Base-by-base conservation (phyloP, 176 grass and related monocot species). In the maize (Zea mays) region DNA sequence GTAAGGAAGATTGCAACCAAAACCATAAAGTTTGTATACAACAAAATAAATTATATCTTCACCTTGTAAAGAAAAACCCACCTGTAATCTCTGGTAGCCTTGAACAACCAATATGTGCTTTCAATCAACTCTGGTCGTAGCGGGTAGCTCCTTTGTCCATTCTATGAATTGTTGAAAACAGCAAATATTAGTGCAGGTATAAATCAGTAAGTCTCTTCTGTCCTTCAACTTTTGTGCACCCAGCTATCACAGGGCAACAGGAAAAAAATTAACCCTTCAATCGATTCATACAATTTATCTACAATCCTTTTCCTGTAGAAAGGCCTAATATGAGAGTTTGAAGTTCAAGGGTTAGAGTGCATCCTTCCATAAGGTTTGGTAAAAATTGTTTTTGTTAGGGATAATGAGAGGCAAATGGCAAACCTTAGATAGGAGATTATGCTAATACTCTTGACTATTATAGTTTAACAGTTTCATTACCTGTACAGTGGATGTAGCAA, bases 41-140 rank as follows among this genome's bases (percentile, higher is more conserved):
- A 58, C 6, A 82, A 16, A 57, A 67, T 46, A 82, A 65, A 56
- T n/a, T 60, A 1, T 36, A 75, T 72, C 50, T 86, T 89, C 74
- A 85, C 70, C 52, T 86, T 82, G 65, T 74, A 83, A 76, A 76
- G 67, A 86, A 69, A 83, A 56, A 67, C 86, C 92, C 57, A 97
- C 95, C 95, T 97, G 70, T 83, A 35, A 97, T 97, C 91, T 88
- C 91, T 91, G 64, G 95, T 97, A 81, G 95, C 89, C 90, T 94
- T 97, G 82, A 92, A 97, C 42, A 97, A 79, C 91, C 86, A 97
- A 84, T 97, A 97, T 70, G 91, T 97, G 77, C 95, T 97, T 87
- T 97, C 95, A 64, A 97, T 97, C 82, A 97, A 86, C 51, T 97
- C 95, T 77, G 95, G 95, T 49, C 95, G 81, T 63, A 97, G 77